Evolutionary conservation across 2,329 filamentous ascomycete genomes (phyloP), one percentile per base, ranked within the genome.

Genomic region (Aurifilum marmelostoma): DNA sequence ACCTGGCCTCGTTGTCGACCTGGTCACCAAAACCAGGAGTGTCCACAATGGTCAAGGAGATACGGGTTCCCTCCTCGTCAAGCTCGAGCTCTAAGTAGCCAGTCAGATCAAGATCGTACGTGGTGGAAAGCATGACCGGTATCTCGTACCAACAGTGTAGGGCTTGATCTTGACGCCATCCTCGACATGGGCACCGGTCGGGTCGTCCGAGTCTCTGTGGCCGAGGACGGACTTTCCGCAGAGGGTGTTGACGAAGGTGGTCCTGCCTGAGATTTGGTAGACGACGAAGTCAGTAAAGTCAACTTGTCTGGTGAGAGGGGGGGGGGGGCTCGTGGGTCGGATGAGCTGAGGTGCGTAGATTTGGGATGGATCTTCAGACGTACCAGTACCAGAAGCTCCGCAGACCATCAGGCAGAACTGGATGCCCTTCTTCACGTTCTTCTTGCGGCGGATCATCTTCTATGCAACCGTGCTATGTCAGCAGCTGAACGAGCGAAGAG

Each of bases 361-460:
- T 21, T 21, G 68, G 69, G 52, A 41, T 60, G 70, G 71, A 68
- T 67, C 72, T 67, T 69, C 70, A 69, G 59, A 84, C 88, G 78
- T 89, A 97, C 94, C 96, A 83, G 96, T 98, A 83, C 96, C 96
- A 76, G 95, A 98, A 80, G 96, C 96, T 86, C 96, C 96, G 81
- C 96, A 98, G 79, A 99, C 96, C 96, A 99, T 99, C 89, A 99
- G 84, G 83, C 94, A 98, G 87, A 99, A 99, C 88, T 99, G 96
- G 80, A 99, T 98, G 80, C 96, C 96, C 89, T 97, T 97, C 92
- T 97, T 97, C 85, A 99, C 95, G 89, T 99, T 98, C 92, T 99
- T 99, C 95, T 99, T 99, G 84, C 93, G 92, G 85, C 96, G 94
- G 81, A 97, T 94, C 92, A 97, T 96, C 83, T 97, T 93, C 90